Base-by-base conservation (phyloP, 257 asterid species). In the Buddleja alternifolia region DNA sequence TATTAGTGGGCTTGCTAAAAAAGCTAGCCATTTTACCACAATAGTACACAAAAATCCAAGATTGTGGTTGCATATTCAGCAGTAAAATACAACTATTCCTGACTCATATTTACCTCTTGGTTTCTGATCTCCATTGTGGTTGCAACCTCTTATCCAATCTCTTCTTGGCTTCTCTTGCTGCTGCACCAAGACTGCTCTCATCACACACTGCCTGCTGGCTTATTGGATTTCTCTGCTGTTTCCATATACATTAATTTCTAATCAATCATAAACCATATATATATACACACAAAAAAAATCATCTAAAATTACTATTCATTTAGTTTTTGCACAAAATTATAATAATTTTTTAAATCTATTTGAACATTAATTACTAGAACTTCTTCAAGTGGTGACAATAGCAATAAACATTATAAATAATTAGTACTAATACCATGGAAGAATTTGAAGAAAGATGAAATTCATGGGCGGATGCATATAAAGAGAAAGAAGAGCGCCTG, bases 101-200 rank as follows among this genome's bases (percentile, higher is more conserved):
- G 29, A 10, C 3, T 29, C 5, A 29, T 51, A 16, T 60, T 69
- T 24, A 77, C 82, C 82, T 77, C 7, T 73, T 64, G 8, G n/a
- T 62, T 3, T 69, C 42, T 29, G 79, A 64, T 62, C 46, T 75
- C 74, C 69, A 29, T 32, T 55, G 72, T 11, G 76, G 70, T 72
- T 75, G 81, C 7, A 88, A 74, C 74, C 81, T 85, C 69, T 73
- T 80, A 69, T 88, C 95, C 70, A 88, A 74, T 73, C 95, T 88
- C 61, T 77, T 79, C 73, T 86, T 80, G 54, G 84, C 81, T 71
- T 71, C 78, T 71, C 78, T 75, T 9, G 81, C 84, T 20, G 51
- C 73, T 17, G 58, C 74, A 40, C 63, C 53, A 15, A 73, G 78
- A 44, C 45, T 19, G 64, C 66, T 57, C 64, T 72, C 75, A 64